Evolutionary conservation across 2,329 filamentous ascomycete species (phyloP), one percentile per base, ranked within the genome.

Genomic region (Botryotinia narcissicola): DNA sequence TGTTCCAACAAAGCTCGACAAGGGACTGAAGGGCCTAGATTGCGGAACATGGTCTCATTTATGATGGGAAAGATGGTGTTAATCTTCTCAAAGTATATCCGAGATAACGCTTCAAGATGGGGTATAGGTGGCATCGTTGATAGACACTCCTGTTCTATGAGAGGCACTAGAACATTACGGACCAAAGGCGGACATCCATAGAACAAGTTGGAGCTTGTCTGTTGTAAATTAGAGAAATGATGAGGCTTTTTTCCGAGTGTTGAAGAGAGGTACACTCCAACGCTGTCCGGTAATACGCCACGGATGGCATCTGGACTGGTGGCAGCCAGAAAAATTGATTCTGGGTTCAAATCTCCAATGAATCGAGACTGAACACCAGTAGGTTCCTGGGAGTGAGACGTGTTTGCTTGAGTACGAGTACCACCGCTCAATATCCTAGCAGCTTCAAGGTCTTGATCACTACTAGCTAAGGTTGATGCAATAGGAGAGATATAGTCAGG

Each of bases 301-400:
- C 76, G 77, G 37, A 81, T 82, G 37, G 81, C 80, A 63, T 80
- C 80, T 37, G 83, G 81, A 72, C 82, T 83, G 3, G 86, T 86
- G 1, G 86, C 87, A 76, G 89, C 86, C 76, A 88, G 83, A 73
- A 90, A 88, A 79, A 90, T 86, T 73, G 86, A 86, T 78, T 90
- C 88, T 2, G 88, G 88, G 75, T 88, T 90, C 42, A 89, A 77
- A 77, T 90, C 88, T 29, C 88, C 87, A 54, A 90, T 85, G 72
- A 89, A 90, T 10, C 88, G 85, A 20, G 76, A 62, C 35, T 73
- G 69, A 29, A n/a, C 62, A 48, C 37, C 20, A 32, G 72, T 22
- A 32, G 61, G 20, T 12, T 61, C 59, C 51, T 54, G 68, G 29
- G 25, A 35, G 54, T 73, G 35, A 37, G 63, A 46, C 29, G 54